Evolutionary conservation across 78 protist genomes (phyloP), one percentile per base, ranked within the genome.

Genomic region (Dictyostelium citrinum): DNA sequence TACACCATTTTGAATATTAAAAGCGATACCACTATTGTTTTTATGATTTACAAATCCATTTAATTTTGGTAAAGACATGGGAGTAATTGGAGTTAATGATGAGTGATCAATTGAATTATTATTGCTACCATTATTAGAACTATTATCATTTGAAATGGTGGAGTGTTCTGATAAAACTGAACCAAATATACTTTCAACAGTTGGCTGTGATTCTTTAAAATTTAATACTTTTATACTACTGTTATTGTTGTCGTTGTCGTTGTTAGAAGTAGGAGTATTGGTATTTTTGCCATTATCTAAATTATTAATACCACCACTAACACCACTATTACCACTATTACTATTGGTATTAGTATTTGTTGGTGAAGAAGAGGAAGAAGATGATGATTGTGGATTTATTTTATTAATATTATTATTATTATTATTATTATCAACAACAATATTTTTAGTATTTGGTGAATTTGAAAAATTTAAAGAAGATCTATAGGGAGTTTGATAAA

Each of bases 21-120:
- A 55, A 55, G 64, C 8, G 64, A 55, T 55, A 55, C 61, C 5
- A 39, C 39, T 16, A 39, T 74, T 74, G 7, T 74, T 22, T 14
- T 75, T 41, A 24, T 24, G 22, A 51, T 29, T 78, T 27, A n/a
- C 9, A 46, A 29, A 49, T 10, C 39, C 33, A 78, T 37, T 41
- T 20, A 24, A 12, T 17, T 45, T 68, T 68, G 55, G 41, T 83
- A 45, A 70, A 41, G 91, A 24, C 67, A 51, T 41, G 68, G 55
- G 71, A 10, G 33, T 71, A 35, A 41, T 71, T 75, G 81, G 81
- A n/a, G 81, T 75, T 75, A 75, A 75, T 39, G 81, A n/a, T 17
- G 24, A 22, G 10, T 55, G 64, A 20, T 55, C 20, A 20, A 55
- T 55, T 55, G 64, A 55, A 55, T 55, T 49, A 16, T 29, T 68